A percentile compares a stretch with the other conserved stretches of the same genome.
These are phyloP conservation scores for Ramularia endophylla DNA, from an alignment of 2,329 filamentous ascomycete species.

Conservation along the genomic window DNA sequence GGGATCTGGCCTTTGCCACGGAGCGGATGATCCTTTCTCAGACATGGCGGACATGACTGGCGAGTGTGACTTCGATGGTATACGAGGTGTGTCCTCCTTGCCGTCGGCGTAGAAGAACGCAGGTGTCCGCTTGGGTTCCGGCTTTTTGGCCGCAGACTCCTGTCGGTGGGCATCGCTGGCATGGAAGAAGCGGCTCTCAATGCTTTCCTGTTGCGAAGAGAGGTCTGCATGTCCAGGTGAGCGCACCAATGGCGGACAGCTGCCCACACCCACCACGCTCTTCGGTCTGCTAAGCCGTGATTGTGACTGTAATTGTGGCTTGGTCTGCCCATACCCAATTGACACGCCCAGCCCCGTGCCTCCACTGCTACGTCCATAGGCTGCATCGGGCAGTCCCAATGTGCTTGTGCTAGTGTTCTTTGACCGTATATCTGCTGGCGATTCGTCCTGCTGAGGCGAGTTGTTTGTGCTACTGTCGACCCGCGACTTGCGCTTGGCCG, in stretches of 20 bases:
- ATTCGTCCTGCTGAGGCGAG: constrained; percentile 39
- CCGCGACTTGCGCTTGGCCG: constrained; percentile 65
- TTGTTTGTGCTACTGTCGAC: constrained; percentile 60
- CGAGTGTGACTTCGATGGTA: constrained; percentile 33
- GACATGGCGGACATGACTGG: constrained; percentile 32
- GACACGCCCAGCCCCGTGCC: constrained; percentile 16
- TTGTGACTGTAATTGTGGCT: constrained; percentile 9
- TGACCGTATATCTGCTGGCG: constrained; percentile 10
- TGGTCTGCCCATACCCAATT: constrained; percentile 5
- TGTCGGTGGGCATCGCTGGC: constrained; percentile 62
- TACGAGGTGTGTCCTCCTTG: constrained; percentile 36
- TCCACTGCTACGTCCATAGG: constrained; percentile 13
- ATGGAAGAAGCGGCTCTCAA: constrained; percentile 77
- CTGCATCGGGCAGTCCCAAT: constrained; percentile 8
- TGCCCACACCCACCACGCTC: constrained; percentile 31
- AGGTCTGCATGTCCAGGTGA: constrained; percentile 30
- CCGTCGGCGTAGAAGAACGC: constrained; percentile 49
- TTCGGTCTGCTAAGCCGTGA: constrained; percentile 27
- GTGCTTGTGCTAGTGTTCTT: neutral
- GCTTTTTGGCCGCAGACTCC: constrained; percentile 28
- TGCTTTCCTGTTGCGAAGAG: constrained; percentile 21
- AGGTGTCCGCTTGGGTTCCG: constrained; percentile 39
- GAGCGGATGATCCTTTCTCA: constrained; percentile 18
- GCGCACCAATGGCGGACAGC: constrained; percentile 31
- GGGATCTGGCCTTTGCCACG: constrained; percentile 18